Evolutionary conservation across 306 rosid genomes (phyloP).

Genomic region (Cyamopsis tetragonoloba): DNA sequence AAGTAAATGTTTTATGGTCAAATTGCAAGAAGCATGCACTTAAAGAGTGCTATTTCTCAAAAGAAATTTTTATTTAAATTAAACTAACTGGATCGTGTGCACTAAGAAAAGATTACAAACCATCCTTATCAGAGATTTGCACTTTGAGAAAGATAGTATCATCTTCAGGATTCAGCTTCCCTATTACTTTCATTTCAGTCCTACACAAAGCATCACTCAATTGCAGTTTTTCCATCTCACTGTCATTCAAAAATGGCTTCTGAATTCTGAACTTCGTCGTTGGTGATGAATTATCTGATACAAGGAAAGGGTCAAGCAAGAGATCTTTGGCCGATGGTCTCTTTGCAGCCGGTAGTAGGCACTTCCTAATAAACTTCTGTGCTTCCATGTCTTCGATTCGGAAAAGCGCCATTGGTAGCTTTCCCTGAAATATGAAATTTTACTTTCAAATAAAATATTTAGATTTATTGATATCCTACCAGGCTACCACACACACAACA

Average conservation of each 20-base stretch:
- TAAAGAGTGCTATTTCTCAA: neutral
- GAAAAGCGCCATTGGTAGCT: conserved; percentile 68
- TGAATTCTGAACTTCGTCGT: conserved; percentile 37
- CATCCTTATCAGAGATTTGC: conserved; percentile 69
- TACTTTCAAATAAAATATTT: neutral
- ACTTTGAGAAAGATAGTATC: conserved; percentile 78
- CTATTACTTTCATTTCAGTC: conserved; percentile 76
- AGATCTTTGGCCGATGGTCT: conserved; percentile 75
- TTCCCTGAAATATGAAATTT: conserved; percentile 56
- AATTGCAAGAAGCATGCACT: neutral
- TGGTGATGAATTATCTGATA: conserved; percentile 34
- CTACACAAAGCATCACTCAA: conserved; percentile 38
- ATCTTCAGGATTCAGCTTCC: conserved; percentile 79
- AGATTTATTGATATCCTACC: neutral
- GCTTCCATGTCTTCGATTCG: conserved; percentile 70
- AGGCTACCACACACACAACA: neutral
- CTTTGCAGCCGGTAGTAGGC: conserved; percentile 56
- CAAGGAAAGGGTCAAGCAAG: conserved; percentile 69
- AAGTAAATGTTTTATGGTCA: neutral
- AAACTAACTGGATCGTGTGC: neutral
- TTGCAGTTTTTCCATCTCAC: conserved; percentile 53
- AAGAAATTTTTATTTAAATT: neutral
- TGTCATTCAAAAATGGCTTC: conserved; percentile 64
- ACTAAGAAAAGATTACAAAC: conserved; percentile 32
- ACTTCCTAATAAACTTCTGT: conserved; percentile 65